phyloP scores from a whole-genome alignment of 176 grass and related monocot species.

The Oryza coarctata region DNA sequence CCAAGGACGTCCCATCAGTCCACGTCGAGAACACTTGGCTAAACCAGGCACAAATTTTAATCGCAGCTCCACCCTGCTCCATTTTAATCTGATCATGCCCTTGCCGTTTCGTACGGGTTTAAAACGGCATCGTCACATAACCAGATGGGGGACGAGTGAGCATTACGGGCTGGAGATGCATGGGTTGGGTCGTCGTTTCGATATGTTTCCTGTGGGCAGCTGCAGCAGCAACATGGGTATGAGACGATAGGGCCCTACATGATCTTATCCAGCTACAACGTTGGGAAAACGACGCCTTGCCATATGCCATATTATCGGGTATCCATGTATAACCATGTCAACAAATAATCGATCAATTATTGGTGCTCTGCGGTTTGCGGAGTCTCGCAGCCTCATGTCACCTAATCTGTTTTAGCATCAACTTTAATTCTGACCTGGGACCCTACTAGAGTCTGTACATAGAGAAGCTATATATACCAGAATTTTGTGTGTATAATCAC shows the following conservation, averaged over 20 bases:
- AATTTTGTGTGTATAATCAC: background rate
- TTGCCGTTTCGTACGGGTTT: constrained; percentile 24
- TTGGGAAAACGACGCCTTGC: constrained; percentile 36
- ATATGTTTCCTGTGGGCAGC: constrained; percentile 12
- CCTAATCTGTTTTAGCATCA: background rate
- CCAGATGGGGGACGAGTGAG: background rate
- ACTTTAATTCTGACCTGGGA: background rate
- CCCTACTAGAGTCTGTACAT: background rate
- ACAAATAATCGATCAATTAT: constrained; percentile 34
- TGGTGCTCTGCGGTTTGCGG: constrained; percentile 2
- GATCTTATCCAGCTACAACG: constrained; percentile 29
- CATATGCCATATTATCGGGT: background rate
- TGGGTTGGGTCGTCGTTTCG: background rate
- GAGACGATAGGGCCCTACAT: background rate
- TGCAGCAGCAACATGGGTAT: background rate
- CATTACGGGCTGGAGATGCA: background rate
- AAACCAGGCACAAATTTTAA: background rate
- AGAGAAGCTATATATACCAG: background rate
- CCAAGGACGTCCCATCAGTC: constrained; percentile 22
- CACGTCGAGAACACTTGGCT: background rate
- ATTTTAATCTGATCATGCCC: background rate
- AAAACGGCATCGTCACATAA: background rate
- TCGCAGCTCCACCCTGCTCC: background rate
- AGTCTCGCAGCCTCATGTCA: constrained; percentile 20
- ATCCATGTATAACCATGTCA: background rate